Base-by-base conservation (phyloP, 129 eudicot species). In the Lactuca saligna region DNA sequence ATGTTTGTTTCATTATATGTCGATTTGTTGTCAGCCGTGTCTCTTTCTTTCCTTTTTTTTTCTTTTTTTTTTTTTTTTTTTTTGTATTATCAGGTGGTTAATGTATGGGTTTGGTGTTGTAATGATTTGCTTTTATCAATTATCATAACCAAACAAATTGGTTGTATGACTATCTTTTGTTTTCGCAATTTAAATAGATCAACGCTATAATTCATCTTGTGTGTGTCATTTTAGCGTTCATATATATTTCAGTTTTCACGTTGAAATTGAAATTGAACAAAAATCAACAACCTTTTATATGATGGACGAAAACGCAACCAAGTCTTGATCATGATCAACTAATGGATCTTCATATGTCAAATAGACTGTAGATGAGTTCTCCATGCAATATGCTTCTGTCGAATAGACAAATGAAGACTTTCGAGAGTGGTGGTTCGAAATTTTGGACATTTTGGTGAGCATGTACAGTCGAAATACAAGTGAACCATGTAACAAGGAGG, bases 1-100 rank as follows among this genome's bases (percentile, higher is more conserved):
- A 76, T 54, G 56, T 48, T 33, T 44, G 54, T 57, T 57, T 15
- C 15, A 6, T 41, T 15, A 7, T 29, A 38, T 48, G 57, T 65
- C 3, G n/a, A 44, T 33, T 63, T 59, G 64, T 60, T 33, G 33
- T 33, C 39, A n/a, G 12, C 59, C 3, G 17, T 70, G n/a, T 42
- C 58, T 46, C 15, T 46, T 7, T 39, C 29, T 25, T 25, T 25
- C 29, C 29, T 39, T 39, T 39, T 57, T 70, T 44, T 48, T 48
- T 46, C 15, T 46, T 7, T 39, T 2, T 25, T 25, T 25, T 2
- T 2, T 39, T 39, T 39, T 57, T 39, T 39, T 39, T 57, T 70
- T 44, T 48, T 48, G 48, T 71, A 42, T 9, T 61, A 15, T 17
- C 35, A 41, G 2, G 57, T 60, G 33, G 12, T 53, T 61, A 37